A percentile compares a stretch with the other conserved stretches of the same genome.
Conservation (phyloP, 768 basidiomycete species). For the Kwoniella mangroviensis region DNA sequence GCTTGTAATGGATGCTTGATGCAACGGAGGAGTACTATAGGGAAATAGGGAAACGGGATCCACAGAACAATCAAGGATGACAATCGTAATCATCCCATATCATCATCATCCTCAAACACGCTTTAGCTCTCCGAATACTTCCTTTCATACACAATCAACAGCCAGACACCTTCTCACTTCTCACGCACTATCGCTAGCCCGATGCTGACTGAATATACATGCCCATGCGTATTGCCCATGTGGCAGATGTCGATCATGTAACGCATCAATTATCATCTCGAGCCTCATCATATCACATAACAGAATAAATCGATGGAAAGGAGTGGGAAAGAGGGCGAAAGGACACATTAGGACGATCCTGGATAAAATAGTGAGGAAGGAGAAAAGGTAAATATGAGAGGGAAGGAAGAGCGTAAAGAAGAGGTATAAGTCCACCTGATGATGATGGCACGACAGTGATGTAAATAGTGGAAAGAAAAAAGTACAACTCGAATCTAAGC, state of each 20-base stretch:
- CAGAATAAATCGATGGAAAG: conserved; percentile 7
- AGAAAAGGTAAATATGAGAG: conserved; percentile 1
- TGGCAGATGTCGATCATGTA: conserved; percentile 5
- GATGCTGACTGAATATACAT: background rate
- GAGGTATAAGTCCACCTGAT: background rate
- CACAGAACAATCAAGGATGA: background rate
- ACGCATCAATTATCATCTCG: conserved; percentile 23
- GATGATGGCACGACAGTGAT: background rate
- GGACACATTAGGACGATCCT: background rate
- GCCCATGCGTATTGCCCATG: no score
- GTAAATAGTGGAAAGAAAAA: conserved; percentile 3
- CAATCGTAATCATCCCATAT: background rate
- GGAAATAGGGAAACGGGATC: no score
- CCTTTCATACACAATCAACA: conserved; percentile 1
- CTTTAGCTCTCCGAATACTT: background rate
- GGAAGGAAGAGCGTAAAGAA: conserved; percentile 2
- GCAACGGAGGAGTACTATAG: no score
- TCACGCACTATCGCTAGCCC: background rate
- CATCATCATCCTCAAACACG: background rate
- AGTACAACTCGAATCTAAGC: conserved; percentile 27
- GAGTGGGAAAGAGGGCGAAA: background rate
- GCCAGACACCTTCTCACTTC: background rate
- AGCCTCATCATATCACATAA: conserved; percentile 29
- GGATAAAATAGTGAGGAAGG: background rate
- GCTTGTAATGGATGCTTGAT: no score